phyloP scores from a whole-genome alignment of 2,329 filamentous ascomycete species.

The Magnaporthales sp. region DNA sequence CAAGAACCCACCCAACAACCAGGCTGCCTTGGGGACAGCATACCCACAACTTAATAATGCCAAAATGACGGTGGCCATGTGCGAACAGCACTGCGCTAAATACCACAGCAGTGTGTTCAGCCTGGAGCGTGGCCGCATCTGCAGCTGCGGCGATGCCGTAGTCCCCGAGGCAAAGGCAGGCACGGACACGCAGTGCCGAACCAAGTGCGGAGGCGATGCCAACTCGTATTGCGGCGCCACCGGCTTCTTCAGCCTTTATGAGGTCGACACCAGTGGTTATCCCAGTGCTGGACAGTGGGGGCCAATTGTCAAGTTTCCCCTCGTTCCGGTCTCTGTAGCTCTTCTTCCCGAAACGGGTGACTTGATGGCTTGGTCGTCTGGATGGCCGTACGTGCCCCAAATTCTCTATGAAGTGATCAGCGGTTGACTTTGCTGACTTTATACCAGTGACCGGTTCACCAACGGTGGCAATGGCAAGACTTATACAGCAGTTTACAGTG shows the following conservation, averaged over 20 bases:
- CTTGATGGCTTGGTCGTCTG: neutral
- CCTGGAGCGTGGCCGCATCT: neutral
- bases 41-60: neutral
- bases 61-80: neutral
- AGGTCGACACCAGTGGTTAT: neutral
- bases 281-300: neutral
- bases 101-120: neutral
- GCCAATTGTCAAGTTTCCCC: slow-evolving; percentile 14
- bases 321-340: slow-evolving; percentile 18
- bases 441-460: neutral
- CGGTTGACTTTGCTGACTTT: neutral
- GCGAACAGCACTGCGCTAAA: neutral
- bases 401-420: neutral
- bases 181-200: neutral
- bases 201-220: neutral
- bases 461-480: neutral
- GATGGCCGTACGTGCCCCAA: neutral
- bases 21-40: neutral
- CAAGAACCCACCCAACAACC: neutral
- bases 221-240: neutral
- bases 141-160: neutral
- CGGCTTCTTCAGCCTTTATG: neutral
- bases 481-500: neutral
- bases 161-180: neutral
- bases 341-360: slow-evolving; percentile 16